These are phyloP conservation scores for Sisymbrium irio DNA, from an alignment of 345 rosid genomes.

Conservation along the genomic window DNA sequence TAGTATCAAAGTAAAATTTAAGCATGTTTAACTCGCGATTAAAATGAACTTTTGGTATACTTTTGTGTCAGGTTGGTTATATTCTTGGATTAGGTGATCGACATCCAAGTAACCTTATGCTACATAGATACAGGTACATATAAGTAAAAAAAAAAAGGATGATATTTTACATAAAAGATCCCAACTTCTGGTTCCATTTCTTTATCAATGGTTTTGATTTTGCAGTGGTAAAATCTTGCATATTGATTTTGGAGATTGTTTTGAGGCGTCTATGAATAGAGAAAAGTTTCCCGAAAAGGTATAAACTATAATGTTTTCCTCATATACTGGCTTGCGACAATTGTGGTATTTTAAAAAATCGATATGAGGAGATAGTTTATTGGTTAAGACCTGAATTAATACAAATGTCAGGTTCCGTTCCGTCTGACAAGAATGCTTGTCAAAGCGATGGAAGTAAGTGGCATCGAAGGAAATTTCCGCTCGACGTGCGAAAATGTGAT, in stretches of 20 bases:
- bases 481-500: conserved; percentile 93
- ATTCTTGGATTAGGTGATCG: conserved; percentile 99
- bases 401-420: conserved; percentile 70
- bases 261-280: conserved; percentile 97
- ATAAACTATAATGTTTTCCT: background rate
- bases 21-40: background rate
- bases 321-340: background rate
- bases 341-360: background rate
- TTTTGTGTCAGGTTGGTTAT: conserved; percentile 81
- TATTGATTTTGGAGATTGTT: conserved; percentile 99
- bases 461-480: conserved; percentile 94
- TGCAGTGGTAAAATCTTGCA: conserved; percentile 95
- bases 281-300: conserved; percentile 99
- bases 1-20: background rate
- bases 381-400: background rate
- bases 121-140: conserved; percentile 80
- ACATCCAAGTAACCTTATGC: conserved; percentile 98
- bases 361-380: background rate
- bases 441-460: conserved; percentile 99
- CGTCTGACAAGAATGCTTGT: conserved; percentile 99
- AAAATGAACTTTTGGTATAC: background rate
- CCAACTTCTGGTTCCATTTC: conserved; percentile 7
- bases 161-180: background rate
- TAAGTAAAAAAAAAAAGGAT: background rate
- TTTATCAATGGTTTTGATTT: conserved; percentile 24